Evolutionary conservation across 345 rosid genomes (phyloP).

Genomic region (Corchorus capsularis): DNA sequence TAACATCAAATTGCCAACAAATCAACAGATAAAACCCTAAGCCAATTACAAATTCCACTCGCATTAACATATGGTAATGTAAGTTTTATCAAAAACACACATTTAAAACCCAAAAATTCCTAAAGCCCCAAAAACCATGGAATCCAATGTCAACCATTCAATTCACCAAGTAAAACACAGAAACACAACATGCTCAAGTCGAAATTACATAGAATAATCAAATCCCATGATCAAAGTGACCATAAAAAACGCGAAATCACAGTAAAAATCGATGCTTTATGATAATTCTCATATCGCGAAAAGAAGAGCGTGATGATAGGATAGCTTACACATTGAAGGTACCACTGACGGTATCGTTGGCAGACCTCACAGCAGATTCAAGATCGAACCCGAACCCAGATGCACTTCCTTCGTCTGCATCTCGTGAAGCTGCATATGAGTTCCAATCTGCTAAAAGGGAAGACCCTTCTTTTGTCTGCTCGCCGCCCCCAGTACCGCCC

Average conservation of each 20-base stretch:
- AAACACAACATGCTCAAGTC: neutral
- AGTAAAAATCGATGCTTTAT: neutral
- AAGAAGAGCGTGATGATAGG: neutral
- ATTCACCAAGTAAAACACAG: neutral
- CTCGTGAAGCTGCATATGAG: conserved; percentile 66
- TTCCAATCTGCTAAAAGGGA: conserved; percentile 85
- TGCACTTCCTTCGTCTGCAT: conserved; percentile 39
- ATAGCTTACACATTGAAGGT: conserved; percentile 73
- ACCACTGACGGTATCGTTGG: conserved; percentile 74
- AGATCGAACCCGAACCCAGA: conserved; percentile 66
- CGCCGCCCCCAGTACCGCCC: conserved; percentile 37
- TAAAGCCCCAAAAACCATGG: neutral
- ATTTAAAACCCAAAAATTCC: neutral
- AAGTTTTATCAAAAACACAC: neutral
- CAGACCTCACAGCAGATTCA: conserved; percentile 81
- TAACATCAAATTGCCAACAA: neutral
- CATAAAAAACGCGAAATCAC: neutral
- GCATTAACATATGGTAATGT: neutral
- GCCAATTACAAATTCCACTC: neutral
- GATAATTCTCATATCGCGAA: neutral
- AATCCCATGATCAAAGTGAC: neutral
- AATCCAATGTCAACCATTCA: neutral
- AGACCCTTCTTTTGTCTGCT: conserved; percentile 36
- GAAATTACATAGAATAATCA: neutral
- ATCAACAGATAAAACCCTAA: neutral